Evolutionary conservation across 176 grass and related monocot species (phyloP), one percentile per base, ranked within the genome.

Genomic region (Zea luxurians): DNA sequence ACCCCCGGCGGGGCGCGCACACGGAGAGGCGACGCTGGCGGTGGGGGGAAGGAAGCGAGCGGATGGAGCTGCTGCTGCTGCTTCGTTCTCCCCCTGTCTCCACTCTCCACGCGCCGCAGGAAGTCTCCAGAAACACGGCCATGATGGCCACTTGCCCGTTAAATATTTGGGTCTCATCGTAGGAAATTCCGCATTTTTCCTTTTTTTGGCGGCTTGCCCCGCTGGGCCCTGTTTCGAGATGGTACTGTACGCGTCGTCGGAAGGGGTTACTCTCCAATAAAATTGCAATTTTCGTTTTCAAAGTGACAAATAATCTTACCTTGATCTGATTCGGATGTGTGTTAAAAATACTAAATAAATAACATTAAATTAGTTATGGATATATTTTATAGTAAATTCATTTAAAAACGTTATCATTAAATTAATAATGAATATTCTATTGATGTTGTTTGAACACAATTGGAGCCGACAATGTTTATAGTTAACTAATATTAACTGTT

Each of bases 91-190:
- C 54, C 10, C 34, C 52, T 45, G 40, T 52, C 44, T 71, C 21
- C n/a, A 27, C 18, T 71, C 10, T 68, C 75, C 86, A 71, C 84
- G 82, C 74, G 55, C 62, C 42, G 42, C 55, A 70, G 80, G 93
- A 97, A 97, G 90, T 27, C 88, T 93, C 93, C 81, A 88, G 90
- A 97, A 97, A 81, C 88, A 86, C 37, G 63, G 83, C 83, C 76
- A 77, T 88, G 58, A 45, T 59, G 60, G 10, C 83, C 69, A 72
- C 87, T 91, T 78, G 74, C 62, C 38, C 3, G 68, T 83, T 86
- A 83, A 62, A 80, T 82, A 78, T 71, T 70, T 18, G 53, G 53
- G 4, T 75, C 27, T 54, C 44, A 12, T 16, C 37, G 42, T 65
- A 7, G 46, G 40, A 48, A 48, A 50, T 82, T 78, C 8, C 34